Base-by-base conservation (phyloP, 352 stramenopile species). In the Phytophthora brassicae region DNA sequence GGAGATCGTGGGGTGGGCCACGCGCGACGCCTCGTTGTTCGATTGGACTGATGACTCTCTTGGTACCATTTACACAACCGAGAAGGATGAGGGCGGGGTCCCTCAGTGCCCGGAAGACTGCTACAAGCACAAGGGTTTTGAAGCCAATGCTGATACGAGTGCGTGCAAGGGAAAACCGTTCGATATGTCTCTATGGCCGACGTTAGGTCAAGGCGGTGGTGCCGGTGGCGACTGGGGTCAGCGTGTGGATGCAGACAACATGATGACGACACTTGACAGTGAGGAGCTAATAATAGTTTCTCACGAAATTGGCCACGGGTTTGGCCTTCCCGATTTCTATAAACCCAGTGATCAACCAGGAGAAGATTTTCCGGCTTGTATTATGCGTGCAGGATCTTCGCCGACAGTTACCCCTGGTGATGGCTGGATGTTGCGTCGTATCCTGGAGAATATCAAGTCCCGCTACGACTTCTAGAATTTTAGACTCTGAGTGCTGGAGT, bases 1-100 rank as follows among this genome's bases (percentile, higher is more conserved):
- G 13, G 57, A 64, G n/a, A 60, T 70, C 26, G 62, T 70, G 6
- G 62, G 62, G 13, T 70, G 56, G 56, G 62, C 62, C 9, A 22
- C 62, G 0, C 66, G 57, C 26, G 42, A 61, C 35, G 46, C 50
- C 26, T 39, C 62, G 8, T 49, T 62, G 43, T 66, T 70, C 24
- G 42, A 52, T 12, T 70, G 62, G 62, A 41, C n/a, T 0, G 56
- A 66, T n/a, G 26, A 62, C 19, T 53, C 56, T 6, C 35, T 70
- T 12, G 62, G 62, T 13, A 35, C 33, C 4, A 36, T 70, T 28
- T 70, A 70, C 35, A 49, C 55, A 31, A 39, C 43, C 6, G 26
- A 1, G 11, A 1, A 54, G 2, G 48, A 57, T 28, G 41, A 38
- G 4, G 49, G 57, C 14, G 23, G 35, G 3, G 57, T 54, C 7